Evolutionary conservation across 768 basidiomycete genomes (phyloP), one percentile per base, ranked within the genome.

Genomic region (Tricholoma matsutake): DNA sequence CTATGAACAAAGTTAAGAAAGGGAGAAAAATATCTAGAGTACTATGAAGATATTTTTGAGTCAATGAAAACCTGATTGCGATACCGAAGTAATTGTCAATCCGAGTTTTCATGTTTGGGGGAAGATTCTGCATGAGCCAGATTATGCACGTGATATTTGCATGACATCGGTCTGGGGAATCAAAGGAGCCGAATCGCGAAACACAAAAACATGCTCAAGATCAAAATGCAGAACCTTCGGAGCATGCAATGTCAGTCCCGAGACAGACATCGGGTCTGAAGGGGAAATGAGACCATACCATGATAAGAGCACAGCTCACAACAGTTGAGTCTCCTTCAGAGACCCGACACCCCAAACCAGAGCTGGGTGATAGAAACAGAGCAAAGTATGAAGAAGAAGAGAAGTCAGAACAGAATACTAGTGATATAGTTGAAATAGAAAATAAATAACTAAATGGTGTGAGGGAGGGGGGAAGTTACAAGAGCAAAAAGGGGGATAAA

Each of bases 231-330:
- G 55, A 56, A 56, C 32, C 37, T 56, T 56, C 35, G 25, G 55
- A 56, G 55, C 18, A 35, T 56, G 55, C 55, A 56, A 56, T 56
- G 55, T 35, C 37, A 16, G 55, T 56, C 55, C 55, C 35, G 37
- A 56, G 55, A 56, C 55, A 56, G 55, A 56, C 55, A 56, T 56
- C 35, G 55, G 31, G 31, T 56, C 55, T 56, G 55, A 56, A 56
- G 55, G 31, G 55, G 55, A 56, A 56, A 56, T 35, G 55, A 56
- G 55, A 56, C 55, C 55, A 56, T 56, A 56, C 55, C 35, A 56
- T 35, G 37, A 39, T 28, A 56, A 35, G 55, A 35, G 31, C 34
- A 37, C 34, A 39, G 37, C 55, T 35, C 39, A 41, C 39, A 41
- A 41, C 14, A n/a, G n/a, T 41, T 41, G 53, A 54, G 53, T 54